Evolutionary conservation across 805 yeast species (phyloP), one percentile per base, ranked within the genome.

Genomic region (Danielozyma ontarioensis): DNA sequence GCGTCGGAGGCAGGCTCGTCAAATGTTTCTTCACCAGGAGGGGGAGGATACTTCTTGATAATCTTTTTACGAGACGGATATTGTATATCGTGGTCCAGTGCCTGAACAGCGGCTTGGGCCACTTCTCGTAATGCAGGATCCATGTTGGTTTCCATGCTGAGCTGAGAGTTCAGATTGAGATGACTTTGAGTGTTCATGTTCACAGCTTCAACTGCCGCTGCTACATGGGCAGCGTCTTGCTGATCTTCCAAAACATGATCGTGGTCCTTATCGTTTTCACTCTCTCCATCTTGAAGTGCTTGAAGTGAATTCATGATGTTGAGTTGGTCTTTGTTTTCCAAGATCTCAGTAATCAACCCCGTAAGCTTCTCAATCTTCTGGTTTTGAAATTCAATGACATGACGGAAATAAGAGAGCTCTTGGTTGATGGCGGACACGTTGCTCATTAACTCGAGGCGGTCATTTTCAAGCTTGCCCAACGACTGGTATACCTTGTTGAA

Each of bases 101-200:
- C 59, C 14, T 54, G 62, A 3, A 55, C 66, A 1, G 67, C 64
- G 5, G 64, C 68, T 25, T 50, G 63, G 2, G 67, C 67, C 25
- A 61, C 66, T 33, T 57, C 59, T 29, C 62, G 69, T 23, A 64
- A 51, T 25, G 59, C 67, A 3, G 70, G 69, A 45, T 64, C 70
- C 62, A 64, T 61, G 33, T 57, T 59, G 24, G 59, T 55, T 17
- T 60, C 68, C 28, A 57, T 8, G 13, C 8, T 10, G 5, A 8
- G n/a, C 5, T 11, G 13, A 8, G 13, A 4, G 25, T n/a, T 12
- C 11, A 10, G 5, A 5, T 24, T 24, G n/a, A n/a, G n/a, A n/a
- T n/a, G n/a, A n/a, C n/a, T n/a, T n/a, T n/a, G n/a, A n/a, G n/a
- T n/a, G 25, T n/a, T 8, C 25, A 24, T 24, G 12, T 5, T 24